A percentile compares a stretch with the other conserved stretches of the same genome.
Evolutionary conservation across 768 basidiomycete species (phyloP).

Genomic region (Boletus huronensis): DNA sequence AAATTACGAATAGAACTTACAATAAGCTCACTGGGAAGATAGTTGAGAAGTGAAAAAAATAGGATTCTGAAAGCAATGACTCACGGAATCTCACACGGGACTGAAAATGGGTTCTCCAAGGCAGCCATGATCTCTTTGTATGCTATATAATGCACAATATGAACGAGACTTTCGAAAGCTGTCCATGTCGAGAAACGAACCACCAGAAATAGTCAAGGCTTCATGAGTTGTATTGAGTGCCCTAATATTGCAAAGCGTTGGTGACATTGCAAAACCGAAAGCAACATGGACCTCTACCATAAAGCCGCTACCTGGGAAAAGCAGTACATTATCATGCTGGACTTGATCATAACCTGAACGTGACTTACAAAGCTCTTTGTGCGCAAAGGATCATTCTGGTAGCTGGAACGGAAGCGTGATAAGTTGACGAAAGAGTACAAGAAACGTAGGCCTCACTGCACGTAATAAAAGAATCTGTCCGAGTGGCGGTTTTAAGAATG

Average conservation of each 20-base stretch:
- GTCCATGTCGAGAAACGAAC: background rate
- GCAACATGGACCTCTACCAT: background rate
- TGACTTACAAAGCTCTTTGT: slow-evolving; percentile 10
- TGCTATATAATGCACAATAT: background rate
- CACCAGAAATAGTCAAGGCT: slow-evolving; percentile 1
- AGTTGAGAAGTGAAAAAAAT: background rate
- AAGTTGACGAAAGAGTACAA: background rate
- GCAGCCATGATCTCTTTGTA: slow-evolving; percentile 7
- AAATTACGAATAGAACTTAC: background rate
- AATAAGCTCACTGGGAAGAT: slow-evolving; percentile 1
- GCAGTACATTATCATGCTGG: background rate
- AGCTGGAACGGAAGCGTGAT: background rate
- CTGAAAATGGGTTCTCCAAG: background rate
- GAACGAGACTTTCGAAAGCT: background rate
- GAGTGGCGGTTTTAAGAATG: too few species aligned
- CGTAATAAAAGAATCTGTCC: slow-evolving; percentile 9
- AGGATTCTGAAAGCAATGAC: background rate
- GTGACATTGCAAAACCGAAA: background rate
- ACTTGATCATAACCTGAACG: background rate
- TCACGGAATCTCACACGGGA: background rate
- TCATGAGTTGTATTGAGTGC: slow-evolving; percentile 11
- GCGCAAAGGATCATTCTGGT: background rate
- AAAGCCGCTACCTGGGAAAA: slow-evolving; percentile 5
- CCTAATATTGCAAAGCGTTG: slow-evolving; percentile 2
- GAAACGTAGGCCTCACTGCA: background rate